Base-by-base conservation (phyloP, 192 early-diverging fungal species). In the Umbelopsis vinacea region DNA sequence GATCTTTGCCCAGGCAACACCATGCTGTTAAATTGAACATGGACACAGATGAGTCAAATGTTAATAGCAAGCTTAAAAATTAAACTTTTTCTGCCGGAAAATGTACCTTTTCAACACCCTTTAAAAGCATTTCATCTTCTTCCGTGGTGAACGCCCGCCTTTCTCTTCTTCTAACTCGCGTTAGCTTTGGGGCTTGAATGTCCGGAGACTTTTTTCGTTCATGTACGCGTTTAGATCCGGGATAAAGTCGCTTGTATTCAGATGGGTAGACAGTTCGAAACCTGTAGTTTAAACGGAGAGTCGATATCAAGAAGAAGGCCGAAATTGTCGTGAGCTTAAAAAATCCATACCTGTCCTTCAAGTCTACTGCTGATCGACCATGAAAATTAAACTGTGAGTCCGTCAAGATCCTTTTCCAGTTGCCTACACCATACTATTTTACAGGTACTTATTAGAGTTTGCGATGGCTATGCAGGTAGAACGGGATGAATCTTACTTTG, bases 241-340 rank as follows among this genome's bases (percentile, higher is more conserved):
- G 52, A 69, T 74, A 74, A 12, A 74, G 37, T 23, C 73, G 73
- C 15, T 68, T 55, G 40, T 74, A 74, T 55, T 74, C 73, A 40
- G 37, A 35, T 12, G 73, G 73, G 69, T 68, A 74, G 4, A 68
- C 50, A 21, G 52, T 68, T 11, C 73, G 73, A 53, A 74, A 74
- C 26, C 73, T 73, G 22, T 14, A 17, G 6, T 43, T 11, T 43
- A 43, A 43, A 43, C 11, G 40, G 11, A 43, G 0, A 43, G 5
- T 43, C 40, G 5, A 6, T 43, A 12, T 43, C 6, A 7, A 43
- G 40, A 11, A 43, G 40, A 43, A 11, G 40, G 11, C 6, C 11
- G 6, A 4, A 43, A 0, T 43, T 1, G 5, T 43, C 40, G 40
- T 43, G 8, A 43, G 40, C 40, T 43, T 43, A 43, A 4, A 3